These are phyloP conservation scores for Oxytropis ochrocephala DNA, from an alignment of 306 rosid species.

Conservation along the genomic window DNA sequence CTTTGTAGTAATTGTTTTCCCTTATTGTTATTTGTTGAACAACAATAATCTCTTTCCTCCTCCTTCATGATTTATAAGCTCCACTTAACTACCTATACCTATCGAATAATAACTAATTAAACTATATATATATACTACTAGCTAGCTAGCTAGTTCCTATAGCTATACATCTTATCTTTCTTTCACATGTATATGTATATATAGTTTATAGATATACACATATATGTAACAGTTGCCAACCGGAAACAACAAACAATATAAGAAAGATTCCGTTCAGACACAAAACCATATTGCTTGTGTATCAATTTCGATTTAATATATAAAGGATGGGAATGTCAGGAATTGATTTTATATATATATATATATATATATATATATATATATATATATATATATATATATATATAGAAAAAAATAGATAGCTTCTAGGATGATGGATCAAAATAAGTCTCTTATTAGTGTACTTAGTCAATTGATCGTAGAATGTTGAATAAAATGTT, in stretches of 20 bases:
- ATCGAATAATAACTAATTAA: neutral
- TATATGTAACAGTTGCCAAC: neutral
- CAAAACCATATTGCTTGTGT: neutral
- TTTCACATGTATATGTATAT: neutral
- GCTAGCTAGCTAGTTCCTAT: neutral
- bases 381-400: too few species aligned
- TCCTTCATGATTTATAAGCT: neutral
- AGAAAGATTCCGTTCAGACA: constrained; percentile 25
- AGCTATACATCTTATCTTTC: neutral
- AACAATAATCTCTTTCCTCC: constrained; percentile 38
- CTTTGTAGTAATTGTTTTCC: constrained; percentile 15
- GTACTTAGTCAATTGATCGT: too few species aligned
- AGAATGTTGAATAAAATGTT: too few species aligned
- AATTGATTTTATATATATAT: neutral
- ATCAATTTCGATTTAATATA: constrained; percentile 1
- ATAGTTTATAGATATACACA: neutral
- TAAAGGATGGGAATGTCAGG: neutral
- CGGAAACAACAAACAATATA: neutral
- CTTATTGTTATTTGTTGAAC: constrained; percentile 31
- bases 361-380: too few species aligned
- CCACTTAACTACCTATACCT: constrained; percentile 6
- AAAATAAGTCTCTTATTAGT: too few species aligned
- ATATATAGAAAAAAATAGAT: too few species aligned
- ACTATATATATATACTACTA: neutral
- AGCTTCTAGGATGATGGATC: too few species aligned